These are phyloP conservation scores for Microcyclospora tardicrescens DNA, from an alignment of 2,329 filamentous ascomycete genomes.

Conservation along the genomic window DNA sequence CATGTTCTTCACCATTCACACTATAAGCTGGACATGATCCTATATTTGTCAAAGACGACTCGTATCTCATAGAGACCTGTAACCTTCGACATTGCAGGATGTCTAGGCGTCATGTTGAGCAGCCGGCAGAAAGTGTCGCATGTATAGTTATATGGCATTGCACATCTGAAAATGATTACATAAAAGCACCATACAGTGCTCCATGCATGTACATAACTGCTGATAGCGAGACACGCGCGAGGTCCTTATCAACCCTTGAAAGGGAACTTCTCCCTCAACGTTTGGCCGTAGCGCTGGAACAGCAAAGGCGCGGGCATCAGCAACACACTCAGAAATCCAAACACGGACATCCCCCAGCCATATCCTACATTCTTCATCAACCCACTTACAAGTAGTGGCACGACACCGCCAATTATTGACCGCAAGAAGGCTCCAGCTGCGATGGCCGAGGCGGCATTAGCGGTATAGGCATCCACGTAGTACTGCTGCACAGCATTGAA, in stretches of 20 bases:
- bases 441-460: slow-evolving; percentile 36
- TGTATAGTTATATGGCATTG: no score
- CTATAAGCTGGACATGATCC: no score
- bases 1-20: no score
- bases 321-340: slow-evolving; percentile 30
- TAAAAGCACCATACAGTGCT: no score
- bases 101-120: no score
- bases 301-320: slow-evolving; percentile 37
- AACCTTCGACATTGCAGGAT: no score
- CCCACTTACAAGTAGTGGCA: slow-evolving; percentile 28
- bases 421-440: slow-evolving; percentile 36
- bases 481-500: slow-evolving; percentile 42
- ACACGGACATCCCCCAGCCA: slow-evolving; percentile 36
- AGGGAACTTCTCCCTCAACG: slow-evolving; percentile 32
- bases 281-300: slow-evolving; percentile 35
- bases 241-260: slow-evolving; percentile 9
- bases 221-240: no score
- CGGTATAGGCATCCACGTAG: slow-evolving; percentile 39
- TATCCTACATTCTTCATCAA: slow-evolving; percentile 33
- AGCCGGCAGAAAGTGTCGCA: no score
- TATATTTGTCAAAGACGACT: no score
- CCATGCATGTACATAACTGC: no score
- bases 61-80: no score
- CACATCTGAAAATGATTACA: no score
- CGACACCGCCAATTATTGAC: slow-evolving; percentile 31